Percentiles rank a stretch among this genome's conserved stretches.
Conservation (phyloP, 2,329 filamentous ascomycete species). For the Fusarium sp. region DNA sequence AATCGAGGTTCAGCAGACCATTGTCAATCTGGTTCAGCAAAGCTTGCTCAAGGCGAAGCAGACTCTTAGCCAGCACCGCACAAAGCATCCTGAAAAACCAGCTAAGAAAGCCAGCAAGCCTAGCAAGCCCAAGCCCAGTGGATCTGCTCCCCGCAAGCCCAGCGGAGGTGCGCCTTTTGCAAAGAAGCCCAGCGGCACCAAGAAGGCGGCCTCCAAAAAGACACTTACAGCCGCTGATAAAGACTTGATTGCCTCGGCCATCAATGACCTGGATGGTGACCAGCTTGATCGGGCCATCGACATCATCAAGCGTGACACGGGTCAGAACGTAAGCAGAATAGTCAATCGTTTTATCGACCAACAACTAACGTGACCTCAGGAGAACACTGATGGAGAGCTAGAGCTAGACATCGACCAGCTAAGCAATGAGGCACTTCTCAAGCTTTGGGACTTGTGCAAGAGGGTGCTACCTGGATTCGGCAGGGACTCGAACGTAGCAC, state of each 20-base stretch:
- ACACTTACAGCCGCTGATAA: conserved; percentile 84
- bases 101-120: conserved; percentile 67
- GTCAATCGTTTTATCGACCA: not conserved
- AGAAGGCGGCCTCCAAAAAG: conserved; percentile 61
- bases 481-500: conserved; percentile 50
- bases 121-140: conserved; percentile 66
- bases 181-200: conserved; percentile 56
- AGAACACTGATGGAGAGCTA: conserved; percentile 71
- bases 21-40: conserved; percentile 75
- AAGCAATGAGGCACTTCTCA: conserved; percentile 67
- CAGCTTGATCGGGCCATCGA: conserved; percentile 85
- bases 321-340: conserved; percentile 72
- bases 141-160: conserved; percentile 59
- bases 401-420: conserved; percentile 72
- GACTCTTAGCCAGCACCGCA: conserved; percentile 66
- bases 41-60: conserved; percentile 81
- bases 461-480: conserved; percentile 59
- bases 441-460: conserved; percentile 63
- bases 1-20: conserved; percentile 69
- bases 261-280: conserved; percentile 82
- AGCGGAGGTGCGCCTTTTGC: conserved; percentile 51
- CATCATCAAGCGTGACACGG: conserved; percentile 90
- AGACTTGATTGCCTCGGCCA: conserved; percentile 88
- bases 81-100: conserved; percentile 69
- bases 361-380: conserved; percentile 54